Conservation (phyloP, 306 rosid species). For the Inga oerstediana region DNA sequence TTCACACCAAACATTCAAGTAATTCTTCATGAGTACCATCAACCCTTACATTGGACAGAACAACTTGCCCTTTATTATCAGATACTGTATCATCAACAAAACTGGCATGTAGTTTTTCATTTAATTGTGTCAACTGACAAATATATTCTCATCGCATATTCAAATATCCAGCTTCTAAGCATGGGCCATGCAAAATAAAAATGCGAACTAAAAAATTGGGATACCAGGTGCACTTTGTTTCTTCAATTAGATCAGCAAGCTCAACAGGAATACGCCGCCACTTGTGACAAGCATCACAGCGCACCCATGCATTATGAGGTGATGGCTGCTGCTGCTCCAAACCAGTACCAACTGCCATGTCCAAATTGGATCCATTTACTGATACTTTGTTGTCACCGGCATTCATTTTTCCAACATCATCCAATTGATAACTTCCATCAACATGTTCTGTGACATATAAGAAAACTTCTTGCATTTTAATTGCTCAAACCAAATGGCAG, state of each 20-base stretch:
- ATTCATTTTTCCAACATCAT: constrained; percentile 42
- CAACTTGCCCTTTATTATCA: not conserved
- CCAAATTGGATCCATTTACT: constrained; percentile 40
- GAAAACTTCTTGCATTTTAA: constrained; percentile 19
- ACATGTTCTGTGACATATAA: constrained; percentile 37
- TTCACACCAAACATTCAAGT: not conserved
- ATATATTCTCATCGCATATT: constrained; percentile 26
- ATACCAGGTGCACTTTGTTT: constrained; percentile 87
- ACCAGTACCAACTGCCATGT: constrained; percentile 46
- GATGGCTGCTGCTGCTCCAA: constrained; percentile 58
- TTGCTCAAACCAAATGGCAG: constrained; percentile 21
- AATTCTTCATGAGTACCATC: not conserved
- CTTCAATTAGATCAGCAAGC: constrained; percentile 83
- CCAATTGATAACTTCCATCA: constrained; percentile 54
- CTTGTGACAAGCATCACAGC: constrained; percentile 90
- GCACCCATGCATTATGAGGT: constrained; percentile 86
- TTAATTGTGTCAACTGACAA: constrained; percentile 17
- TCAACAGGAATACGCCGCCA: constrained; percentile 95
- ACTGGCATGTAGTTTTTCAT: not conserved
- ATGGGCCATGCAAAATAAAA: constrained; percentile 23
- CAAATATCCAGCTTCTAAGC: constrained; percentile 23
- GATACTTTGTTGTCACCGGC: constrained; percentile 40
- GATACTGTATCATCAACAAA: not conserved
- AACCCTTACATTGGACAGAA: not conserved
- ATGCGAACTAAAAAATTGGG: constrained; percentile 18